These are phyloP conservation scores for Ceratobasidium sp. DNA, from an alignment of 1,284 basidiomycete species.

Conservation along the genomic window DNA sequence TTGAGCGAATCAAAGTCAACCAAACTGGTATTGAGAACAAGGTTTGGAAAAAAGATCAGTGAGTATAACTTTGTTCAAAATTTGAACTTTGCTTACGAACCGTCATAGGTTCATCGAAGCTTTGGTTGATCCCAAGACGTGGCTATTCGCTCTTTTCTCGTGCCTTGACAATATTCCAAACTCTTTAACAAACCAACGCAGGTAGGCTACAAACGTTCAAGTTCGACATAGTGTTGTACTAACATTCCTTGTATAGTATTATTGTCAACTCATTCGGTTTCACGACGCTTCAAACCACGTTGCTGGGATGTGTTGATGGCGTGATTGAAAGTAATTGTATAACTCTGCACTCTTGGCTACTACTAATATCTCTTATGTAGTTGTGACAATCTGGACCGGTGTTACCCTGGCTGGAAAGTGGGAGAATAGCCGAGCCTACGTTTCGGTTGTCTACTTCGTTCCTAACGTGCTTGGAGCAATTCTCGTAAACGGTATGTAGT, in stretches of 20 bases:
- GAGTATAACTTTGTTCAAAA: neutral
- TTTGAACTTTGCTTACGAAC: neutral
- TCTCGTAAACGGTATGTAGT: constrained; percentile 49
- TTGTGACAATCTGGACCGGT: constrained; percentile 43
- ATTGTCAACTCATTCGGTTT: constrained; percentile 61
- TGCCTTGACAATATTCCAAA: constrained; percentile 49
- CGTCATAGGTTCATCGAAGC: constrained; percentile 55
- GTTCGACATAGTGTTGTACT: neutral
- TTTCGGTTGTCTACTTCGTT: constrained; percentile 52
- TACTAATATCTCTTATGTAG: neutral
- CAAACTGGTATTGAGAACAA: constrained; percentile 61
- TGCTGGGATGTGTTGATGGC: constrained; percentile 61
- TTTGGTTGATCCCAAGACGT: constrained; percentile 62
- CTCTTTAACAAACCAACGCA: constrained; percentile 44
- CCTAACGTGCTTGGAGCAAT: constrained; percentile 55
- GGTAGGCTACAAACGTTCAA: neutral
- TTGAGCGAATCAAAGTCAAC: constrained; percentile 55
- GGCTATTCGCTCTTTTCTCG: constrained; percentile 62
- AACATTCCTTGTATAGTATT: constrained; percentile 55
- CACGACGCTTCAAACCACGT: constrained; percentile 59
- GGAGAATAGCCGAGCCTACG: constrained; percentile 52
- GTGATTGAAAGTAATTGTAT: constrained; percentile 49
- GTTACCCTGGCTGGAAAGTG: constrained; percentile 32
- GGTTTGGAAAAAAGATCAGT: constrained; percentile 63
- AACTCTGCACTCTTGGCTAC: neutral